Percentiles rank a stretch among this genome's conserved stretches.
Conservation (phyloP, 176 grass and related monocot genomes). For the Aegilops longissima region DNA sequence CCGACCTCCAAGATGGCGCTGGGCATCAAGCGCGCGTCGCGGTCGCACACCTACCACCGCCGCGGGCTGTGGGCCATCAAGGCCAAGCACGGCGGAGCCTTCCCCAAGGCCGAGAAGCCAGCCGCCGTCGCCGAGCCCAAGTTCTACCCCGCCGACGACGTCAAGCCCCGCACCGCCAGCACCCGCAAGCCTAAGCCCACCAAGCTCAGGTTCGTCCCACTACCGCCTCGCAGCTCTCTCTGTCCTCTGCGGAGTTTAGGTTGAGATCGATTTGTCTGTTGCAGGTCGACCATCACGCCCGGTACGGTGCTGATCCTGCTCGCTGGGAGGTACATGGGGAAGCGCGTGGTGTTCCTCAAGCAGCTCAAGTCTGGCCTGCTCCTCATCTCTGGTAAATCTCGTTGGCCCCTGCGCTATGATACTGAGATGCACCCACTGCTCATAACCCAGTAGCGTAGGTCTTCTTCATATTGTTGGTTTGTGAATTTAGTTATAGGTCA, state of each 20-base stretch:
- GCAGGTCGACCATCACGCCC: slow-evolving; percentile 77
- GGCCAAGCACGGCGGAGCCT: slow-evolving; percentile 82
- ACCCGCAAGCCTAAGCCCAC: slow-evolving; percentile 83
- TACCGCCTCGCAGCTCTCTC: not conserved
- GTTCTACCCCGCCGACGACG: slow-evolving; percentile 98
- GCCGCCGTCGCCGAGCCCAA: slow-evolving; percentile 45
- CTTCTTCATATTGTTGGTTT: not conserved
- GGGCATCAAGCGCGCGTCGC: slow-evolving; percentile 76
- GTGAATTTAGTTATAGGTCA: not conserved
- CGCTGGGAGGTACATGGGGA: slow-evolving; percentile 93
- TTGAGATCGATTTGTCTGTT: not conserved
- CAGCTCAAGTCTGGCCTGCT: slow-evolving; percentile 91
- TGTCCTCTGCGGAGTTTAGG: not conserved
- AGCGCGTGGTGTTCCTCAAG: slow-evolving; percentile 97
- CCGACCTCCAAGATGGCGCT: slow-evolving; percentile 56
- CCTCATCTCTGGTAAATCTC: slow-evolving; percentile 67
- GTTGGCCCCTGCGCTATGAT: not conserved
- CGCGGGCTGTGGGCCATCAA: slow-evolving; percentile 96
- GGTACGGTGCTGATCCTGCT: slow-evolving; percentile 94
- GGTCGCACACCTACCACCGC: slow-evolving; percentile 86
- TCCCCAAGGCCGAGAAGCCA: slow-evolving; percentile 67
- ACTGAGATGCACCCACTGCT: not conserved
- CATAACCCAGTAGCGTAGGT: not conserved
- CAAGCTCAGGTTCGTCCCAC: slow-evolving; percentile 66
- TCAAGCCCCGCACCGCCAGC: slow-evolving; percentile 57